These are phyloP conservation scores for Dinochytrium kinnereticum DNA, from an alignment of 371 early-diverging fungal species.

Conservation along the genomic window DNA sequence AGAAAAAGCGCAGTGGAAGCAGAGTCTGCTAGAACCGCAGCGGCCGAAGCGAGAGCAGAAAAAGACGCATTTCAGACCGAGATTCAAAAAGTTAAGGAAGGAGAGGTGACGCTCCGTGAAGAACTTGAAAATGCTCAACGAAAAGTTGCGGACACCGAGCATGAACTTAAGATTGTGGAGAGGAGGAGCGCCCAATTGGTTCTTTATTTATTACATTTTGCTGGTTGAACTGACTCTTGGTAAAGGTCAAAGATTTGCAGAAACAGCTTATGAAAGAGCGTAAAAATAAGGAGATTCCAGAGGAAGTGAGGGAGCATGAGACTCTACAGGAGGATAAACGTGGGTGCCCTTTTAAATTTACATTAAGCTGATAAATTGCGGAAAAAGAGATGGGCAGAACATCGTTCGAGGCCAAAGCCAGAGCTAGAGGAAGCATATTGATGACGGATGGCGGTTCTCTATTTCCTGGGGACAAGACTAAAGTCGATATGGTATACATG, in stretches of 20 bases:
- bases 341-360: neutral
- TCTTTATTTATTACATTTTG: neutral
- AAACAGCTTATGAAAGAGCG: slow-evolving; percentile 55
- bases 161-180: slow-evolving; percentile 46
- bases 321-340: neutral
- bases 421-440: neutral
- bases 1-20: neutral
- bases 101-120: neutral
- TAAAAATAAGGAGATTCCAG: slow-evolving; percentile 29
- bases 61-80: neutral
- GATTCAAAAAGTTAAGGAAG: slow-evolving; percentile 20
- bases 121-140: slow-evolving; percentile 18
- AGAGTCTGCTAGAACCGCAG: slow-evolving; percentile 22
- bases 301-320: slow-evolving; percentile 9
- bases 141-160: slow-evolving; percentile 44
- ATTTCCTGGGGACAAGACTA: slow-evolving; percentile 27
- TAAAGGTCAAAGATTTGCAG: slow-evolving; percentile 55
- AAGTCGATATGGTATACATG: slow-evolving; percentile 35
- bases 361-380: neutral
- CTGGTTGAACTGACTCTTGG: neutral
- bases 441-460: neutral
- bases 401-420: neutral
- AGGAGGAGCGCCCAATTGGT: slow-evolving; percentile 48
- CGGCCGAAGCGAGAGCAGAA: neutral
- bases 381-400: neutral